Evolutionary conservation across 306 rosid species (phyloP), one percentile per base, ranked within the genome.

Genomic region (Vigna trinervia): DNA sequence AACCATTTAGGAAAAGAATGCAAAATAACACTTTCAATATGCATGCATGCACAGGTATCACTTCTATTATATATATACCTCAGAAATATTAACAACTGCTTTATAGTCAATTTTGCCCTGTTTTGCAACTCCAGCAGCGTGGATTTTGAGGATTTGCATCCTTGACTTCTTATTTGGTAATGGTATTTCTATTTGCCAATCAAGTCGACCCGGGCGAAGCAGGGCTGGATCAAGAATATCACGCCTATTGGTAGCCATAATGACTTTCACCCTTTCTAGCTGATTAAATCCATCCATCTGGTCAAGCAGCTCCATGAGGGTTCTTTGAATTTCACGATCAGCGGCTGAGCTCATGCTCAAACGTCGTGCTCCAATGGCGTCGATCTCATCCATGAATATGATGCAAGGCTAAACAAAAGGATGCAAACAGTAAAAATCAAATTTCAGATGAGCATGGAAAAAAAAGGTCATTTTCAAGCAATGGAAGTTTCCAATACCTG

Each of bases 361-460:
- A 47, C 97, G 97, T 69, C 93, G 94, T 20, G 96, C 97, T 57
- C 96, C 97, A 77, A 94, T 94, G 78, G 95, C 98, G 84, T 94
- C 96, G 1, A 92, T 92, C 84, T 94, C 98, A 50, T 92, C 97
- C 96, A 94, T 90, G 77, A 94, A 92, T 47, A 92, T 92, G 84
- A 92, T 94, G 89, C 98, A 94, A 20, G 98, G 98, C 97, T 92
- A 63, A 14, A 71, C 72, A 77, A 67, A 77, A 69, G 1, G 8
- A 58, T 73, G 13, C 34, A 67, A 65, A 23, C 50, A 8, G 58
- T 32, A 47, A 17, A 17, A 52, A 52, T 52, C 23, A 52, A 26
- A 52, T 52, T 45, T 45, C 47, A 43, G 11, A 43, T 0, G 15
- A 12, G 5, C 50, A 45, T 45, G 50, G 0, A 45, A 12, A 45